Percentiles rank a stretch among this genome's conserved stretches.
These are phyloP conservation scores for Saxophila tyrrhenica DNA, from an alignment of 495 filamentous ascomycete genomes.

Conservation along the genomic window DNA sequence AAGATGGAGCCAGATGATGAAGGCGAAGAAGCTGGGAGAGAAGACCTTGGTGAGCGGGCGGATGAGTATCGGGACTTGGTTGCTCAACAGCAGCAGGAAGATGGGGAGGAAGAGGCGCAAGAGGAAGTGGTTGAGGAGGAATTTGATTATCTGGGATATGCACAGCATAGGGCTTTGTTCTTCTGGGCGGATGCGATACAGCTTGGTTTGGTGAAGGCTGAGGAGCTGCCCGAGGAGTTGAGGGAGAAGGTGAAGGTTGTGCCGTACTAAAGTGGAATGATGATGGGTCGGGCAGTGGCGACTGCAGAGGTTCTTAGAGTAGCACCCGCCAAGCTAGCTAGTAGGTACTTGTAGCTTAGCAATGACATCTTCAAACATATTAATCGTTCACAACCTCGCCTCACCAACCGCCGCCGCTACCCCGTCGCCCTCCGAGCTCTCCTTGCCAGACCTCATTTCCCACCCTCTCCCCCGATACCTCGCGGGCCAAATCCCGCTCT, in stretches of 20 bases:
- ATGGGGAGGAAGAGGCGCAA: slow-evolving; percentile 3
- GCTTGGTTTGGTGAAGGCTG: slow-evolving; percentile 55
- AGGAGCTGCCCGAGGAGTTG: slow-evolving; percentile 60
- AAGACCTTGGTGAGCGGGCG: slow-evolving; percentile 9
- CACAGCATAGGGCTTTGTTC: slow-evolving; percentile 80
- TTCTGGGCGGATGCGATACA: slow-evolving; percentile 82
- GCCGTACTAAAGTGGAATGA: slow-evolving; percentile 44
- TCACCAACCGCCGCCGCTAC: neutral
- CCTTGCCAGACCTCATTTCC: slow-evolving; percentile 22
- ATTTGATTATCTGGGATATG: slow-evolving; percentile 88
- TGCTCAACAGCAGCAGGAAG: slow-evolving; percentile 8
- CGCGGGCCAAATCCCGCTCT: slow-evolving; percentile 46
- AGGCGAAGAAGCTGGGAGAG: slow-evolving; percentile 3
- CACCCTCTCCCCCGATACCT: slow-evolving; percentile 35
- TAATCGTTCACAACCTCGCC: neutral
- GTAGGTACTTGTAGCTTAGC: too few species aligned
- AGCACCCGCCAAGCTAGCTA: too few species aligned
- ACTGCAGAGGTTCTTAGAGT: too few species aligned
- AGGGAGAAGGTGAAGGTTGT: slow-evolving; percentile 49
- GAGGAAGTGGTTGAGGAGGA: slow-evolving; percentile 49
- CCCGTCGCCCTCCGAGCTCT: slow-evolving; percentile 4
- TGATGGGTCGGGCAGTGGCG: too few species aligned
- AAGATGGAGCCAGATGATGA: slow-evolving; percentile 2
- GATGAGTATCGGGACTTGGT: slow-evolving; percentile 7
- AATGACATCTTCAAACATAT: too few species aligned